Base-by-base conservation (phyloP, 108 stramenopile genomes). In the Cylindrotheca fusiformis region DNA sequence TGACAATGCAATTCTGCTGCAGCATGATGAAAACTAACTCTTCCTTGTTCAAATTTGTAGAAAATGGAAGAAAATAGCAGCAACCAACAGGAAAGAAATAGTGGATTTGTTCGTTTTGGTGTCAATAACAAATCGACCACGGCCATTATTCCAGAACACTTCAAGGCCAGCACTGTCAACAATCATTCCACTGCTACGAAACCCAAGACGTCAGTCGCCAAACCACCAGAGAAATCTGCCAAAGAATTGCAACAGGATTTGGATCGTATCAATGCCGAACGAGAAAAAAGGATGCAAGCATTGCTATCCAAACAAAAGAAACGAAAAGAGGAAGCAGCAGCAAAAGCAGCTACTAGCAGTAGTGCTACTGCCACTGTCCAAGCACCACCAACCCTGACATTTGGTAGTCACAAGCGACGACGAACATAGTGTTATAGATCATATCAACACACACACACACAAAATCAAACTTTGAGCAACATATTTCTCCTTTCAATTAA, bases 121-220 rank as follows among this genome's bases (percentile, higher is more conserved):
- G 73, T 50, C 59, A 79, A 60, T 20, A 70, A 53, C 62, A 31
- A 60, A 65, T 52, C 48, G 0, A 41, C 31, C 5, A 55, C 76
- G 1, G 65, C 82, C 31, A 66, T 56, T 20, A 86, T 84, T 24
- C 86, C 86, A 8, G 69, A 65, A n/a, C 86, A 87, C 62, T 68
- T 87, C 28, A 48, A 69, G 53, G 47, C 23, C n/a, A 49, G 60
- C 12, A 52, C 73, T 51, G 74, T 75, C 10, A 44, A 55, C 12
- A 48, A 30, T 8, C 76, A 77, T 51, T 74, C 77, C 31, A 60
- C 60, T 8, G 75, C 72, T 20, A 58, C 52, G 10, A 64, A 50
- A 3, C 49, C 63, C 56, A 79, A 69, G 45, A 82, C 70, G 23
- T 17, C 63, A 44, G 12, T 45, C 0, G 41, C 32, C n/a, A 14